Percentiles rank a stretch among this genome's conserved stretches.
Conservation (phyloP, 352 stramenopile genomes). For the Globisporangium nunn region DNA sequence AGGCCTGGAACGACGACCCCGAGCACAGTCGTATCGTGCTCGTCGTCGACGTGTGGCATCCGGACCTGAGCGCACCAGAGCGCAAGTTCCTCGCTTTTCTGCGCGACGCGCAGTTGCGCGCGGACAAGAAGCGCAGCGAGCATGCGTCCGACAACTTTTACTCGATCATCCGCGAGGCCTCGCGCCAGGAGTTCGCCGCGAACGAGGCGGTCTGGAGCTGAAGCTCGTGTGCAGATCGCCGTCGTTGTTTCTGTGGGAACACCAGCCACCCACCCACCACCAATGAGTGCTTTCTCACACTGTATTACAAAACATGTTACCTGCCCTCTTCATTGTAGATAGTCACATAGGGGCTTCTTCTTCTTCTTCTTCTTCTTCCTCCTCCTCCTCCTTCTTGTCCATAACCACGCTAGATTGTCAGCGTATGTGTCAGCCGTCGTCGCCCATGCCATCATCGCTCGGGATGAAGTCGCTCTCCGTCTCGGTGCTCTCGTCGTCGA, state of each 20-base stretch:
- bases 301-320: background rate
- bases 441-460: slow-evolving; percentile 4
- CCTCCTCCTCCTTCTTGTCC: no score
- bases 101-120: slow-evolving; percentile 57
- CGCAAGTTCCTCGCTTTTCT: slow-evolving; percentile 83
- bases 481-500: slow-evolving; percentile 2
- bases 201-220: slow-evolving; percentile 7
- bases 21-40: slow-evolving; percentile 85
- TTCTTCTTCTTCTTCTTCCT: background rate
- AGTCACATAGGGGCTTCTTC: no score
- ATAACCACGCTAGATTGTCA: no score
- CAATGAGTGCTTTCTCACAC: background rate
- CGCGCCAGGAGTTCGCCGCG: slow-evolving; percentile 9
- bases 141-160: slow-evolving; percentile 57
- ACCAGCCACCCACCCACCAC: no score
- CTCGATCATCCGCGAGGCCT: slow-evolving; percentile 55
- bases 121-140: slow-evolving; percentile 42
- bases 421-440: background rate
- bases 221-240: background rate
- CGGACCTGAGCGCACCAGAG: slow-evolving; percentile 85
- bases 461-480: slow-evolving; percentile 6
- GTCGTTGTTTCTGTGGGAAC: no score
- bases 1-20: slow-evolving; percentile 94
- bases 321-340: background rate
- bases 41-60: slow-evolving; percentile 95